Percentiles rank a stretch among this genome's conserved stretches.
Evolutionary conservation across 2,329 filamentous ascomycete species (phyloP).

Genomic region (Sporothrix euskadiensis): DNA sequence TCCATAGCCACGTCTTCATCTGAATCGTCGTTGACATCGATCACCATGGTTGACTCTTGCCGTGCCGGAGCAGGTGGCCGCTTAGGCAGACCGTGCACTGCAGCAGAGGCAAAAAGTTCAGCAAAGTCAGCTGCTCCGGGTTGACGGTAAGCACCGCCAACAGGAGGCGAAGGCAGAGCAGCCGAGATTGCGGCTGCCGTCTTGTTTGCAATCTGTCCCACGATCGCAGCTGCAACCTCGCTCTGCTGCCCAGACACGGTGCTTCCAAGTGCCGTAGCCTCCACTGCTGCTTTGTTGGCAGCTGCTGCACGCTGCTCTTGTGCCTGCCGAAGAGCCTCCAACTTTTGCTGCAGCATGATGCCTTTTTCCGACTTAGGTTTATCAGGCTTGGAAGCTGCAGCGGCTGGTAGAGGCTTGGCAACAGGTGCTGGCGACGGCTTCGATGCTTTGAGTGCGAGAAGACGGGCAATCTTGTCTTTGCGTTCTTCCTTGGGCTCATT

Average conservation of each 20-base stretch:
- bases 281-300: background rate
- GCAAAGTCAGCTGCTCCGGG: constrained; percentile 70
- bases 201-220: background rate
- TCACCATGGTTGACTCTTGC: constrained; percentile 67
- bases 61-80: constrained; percentile 63
- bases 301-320: constrained; percentile 47
- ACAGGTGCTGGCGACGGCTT: constrained; percentile 23
- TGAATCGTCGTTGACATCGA: constrained; percentile 76
- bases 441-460: constrained; percentile 68
- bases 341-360: constrained; percentile 70
- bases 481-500: constrained; percentile 54
- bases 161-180: background rate
- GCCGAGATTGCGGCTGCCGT: constrained; percentile 17
- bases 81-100: constrained; percentile 47
- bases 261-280: background rate
- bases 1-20: constrained; percentile 69
- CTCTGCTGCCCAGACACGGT: background rate
- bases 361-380: constrained; percentile 67
- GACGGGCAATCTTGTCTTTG: constrained; percentile 73
- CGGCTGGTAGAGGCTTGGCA: background rate
- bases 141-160: constrained; percentile 40
- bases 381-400: constrained; percentile 41
- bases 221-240: background rate
- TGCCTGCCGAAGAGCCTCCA: constrained; percentile 69
- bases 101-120: constrained; percentile 46